phyloP scores from a whole-genome alignment of 1,284 basidiomycete species.

The Ceratobasidium sp. region DNA sequence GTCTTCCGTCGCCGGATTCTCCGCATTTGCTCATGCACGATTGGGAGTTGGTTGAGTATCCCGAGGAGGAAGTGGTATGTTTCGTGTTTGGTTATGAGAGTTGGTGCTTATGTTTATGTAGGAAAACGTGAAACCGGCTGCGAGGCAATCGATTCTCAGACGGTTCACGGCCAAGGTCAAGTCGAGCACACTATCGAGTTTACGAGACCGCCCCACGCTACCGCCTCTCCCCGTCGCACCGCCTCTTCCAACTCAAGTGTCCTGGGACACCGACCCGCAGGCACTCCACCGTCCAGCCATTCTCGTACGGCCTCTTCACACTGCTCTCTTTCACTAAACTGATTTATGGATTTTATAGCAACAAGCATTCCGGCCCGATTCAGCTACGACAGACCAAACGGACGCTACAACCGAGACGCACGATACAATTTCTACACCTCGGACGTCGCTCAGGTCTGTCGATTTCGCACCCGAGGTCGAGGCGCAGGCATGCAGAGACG shows the following conservation, averaged over 20 bases:
- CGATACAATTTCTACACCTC: background rate
- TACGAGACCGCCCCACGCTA: no score
- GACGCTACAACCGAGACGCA: background rate
- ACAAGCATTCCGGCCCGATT: background rate
- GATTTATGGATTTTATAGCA: background rate
- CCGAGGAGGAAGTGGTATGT: constrained; percentile 1
- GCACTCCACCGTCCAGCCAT: background rate
- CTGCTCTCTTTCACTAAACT: background rate
- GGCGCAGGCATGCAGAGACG: constrained; percentile 2
- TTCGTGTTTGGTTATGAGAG: background rate
- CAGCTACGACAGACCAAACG: background rate
- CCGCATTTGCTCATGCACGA: background rate
- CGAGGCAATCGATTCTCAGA: background rate
- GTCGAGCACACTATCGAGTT: background rate
- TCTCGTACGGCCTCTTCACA: background rate
- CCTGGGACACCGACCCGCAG: background rate
- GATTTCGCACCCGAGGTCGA: background rate
- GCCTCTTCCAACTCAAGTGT: background rate
- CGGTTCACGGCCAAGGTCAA: constrained; percentile 12
- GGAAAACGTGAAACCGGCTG: background rate
- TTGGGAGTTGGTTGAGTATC: background rate
- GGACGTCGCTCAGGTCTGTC: background rate
- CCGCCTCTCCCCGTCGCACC: no score
- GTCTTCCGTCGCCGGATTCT: background rate
- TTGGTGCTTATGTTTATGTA: background rate